phyloP scores from a whole-genome alignment of 1,284 basidiomycete genomes.

The Malassezia sympodialis region DNA sequence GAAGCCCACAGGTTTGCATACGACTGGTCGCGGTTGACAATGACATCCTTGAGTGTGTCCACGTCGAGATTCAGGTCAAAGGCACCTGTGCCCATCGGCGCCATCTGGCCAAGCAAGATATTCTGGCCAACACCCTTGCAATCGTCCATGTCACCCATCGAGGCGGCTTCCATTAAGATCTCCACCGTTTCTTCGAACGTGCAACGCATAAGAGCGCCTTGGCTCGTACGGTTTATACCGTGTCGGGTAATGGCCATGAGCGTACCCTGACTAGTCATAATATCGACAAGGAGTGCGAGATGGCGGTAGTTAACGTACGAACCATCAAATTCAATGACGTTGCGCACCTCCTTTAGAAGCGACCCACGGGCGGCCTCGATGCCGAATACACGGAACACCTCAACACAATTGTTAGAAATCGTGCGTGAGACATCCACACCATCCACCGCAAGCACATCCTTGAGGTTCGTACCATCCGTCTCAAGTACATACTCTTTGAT shows the following conservation, averaged over 20 bases:
- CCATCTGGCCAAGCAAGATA: slow-evolving; percentile 96
- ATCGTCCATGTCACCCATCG: slow-evolving; percentile 93
- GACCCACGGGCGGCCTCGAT: slow-evolving; percentile 93
- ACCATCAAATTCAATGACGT: slow-evolving; percentile 95
- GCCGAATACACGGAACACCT: slow-evolving; percentile 90
- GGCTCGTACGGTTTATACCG: slow-evolving; percentile 82
- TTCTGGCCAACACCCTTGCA: slow-evolving; percentile 97
- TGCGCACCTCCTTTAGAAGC: slow-evolving; percentile 72
- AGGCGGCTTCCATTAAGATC: slow-evolving; percentile 95
- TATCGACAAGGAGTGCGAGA: slow-evolving; percentile 82
- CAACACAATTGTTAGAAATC: slow-evolving; percentile 93
- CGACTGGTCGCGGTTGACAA: slow-evolving; percentile 87
- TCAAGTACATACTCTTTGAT: slow-evolving; percentile 81
- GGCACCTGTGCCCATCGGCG: slow-evolving; percentile 60
- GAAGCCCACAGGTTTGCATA: slow-evolving; percentile 52
- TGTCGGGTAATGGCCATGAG: slow-evolving; percentile 99
- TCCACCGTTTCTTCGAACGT: slow-evolving; percentile 99
- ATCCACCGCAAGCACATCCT: slow-evolving; percentile 70
- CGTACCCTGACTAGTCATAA: slow-evolving; percentile 92
- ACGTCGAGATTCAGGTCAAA: slow-evolving; percentile 95
- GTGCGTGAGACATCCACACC: slow-evolving; percentile 86
- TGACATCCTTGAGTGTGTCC: slow-evolving; percentile 96
- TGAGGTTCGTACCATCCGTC: slow-evolving; percentile 65
- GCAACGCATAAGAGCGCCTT: slow-evolving; percentile 78
- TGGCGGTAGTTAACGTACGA: slow-evolving; percentile 99